These are phyloP conservation scores for Penicillium ucsense DNA, from an alignment of 495 filamentous ascomycete genomes.

Conservation along the genomic window DNA sequence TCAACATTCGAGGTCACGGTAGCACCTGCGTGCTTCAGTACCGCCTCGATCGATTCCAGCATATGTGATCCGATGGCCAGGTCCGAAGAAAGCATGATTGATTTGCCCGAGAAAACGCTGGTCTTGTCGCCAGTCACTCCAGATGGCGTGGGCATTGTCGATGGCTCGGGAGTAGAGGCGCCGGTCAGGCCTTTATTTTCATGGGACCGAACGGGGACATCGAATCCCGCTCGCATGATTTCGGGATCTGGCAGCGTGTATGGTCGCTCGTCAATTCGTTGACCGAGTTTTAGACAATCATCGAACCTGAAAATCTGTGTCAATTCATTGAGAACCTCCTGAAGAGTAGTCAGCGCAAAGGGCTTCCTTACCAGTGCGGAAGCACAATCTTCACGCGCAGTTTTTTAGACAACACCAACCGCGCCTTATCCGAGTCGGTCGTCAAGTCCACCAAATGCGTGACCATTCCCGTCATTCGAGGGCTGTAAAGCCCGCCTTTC, in stretches of 20 bases:
- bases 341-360: not conserved
- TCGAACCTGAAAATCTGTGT: slow-evolving; percentile 61
- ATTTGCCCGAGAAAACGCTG: slow-evolving; percentile 46
- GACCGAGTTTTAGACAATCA: slow-evolving; percentile 85
- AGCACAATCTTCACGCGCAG: slow-evolving; percentile 74
- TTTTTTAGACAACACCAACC: slow-evolving; percentile 49
- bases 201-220: slow-evolving; percentile 44
- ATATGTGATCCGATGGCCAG: slow-evolving; percentile 58
- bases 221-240: slow-evolving; percentile 48
- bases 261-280: slow-evolving; percentile 75
- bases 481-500: slow-evolving; percentile 73
- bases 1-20: slow-evolving; percentile 54
- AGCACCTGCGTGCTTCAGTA: slow-evolving; percentile 63
- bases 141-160: slow-evolving; percentile 35
- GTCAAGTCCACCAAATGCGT: slow-evolving; percentile 87
- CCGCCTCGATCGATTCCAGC: slow-evolving; percentile 51
- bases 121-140: slow-evolving; percentile 26
- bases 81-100: slow-evolving; percentile 53
- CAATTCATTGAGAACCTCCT: not conserved
- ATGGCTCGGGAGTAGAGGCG: slow-evolving; percentile 58
- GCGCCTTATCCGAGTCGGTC: slow-evolving; percentile 63
- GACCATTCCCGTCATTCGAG: slow-evolving; percentile 55
- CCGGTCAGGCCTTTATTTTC: slow-evolving; percentile 58
- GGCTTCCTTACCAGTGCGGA: slow-evolving; percentile 70
- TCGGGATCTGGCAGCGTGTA: slow-evolving; percentile 85